phyloP scores from a whole-genome alignment of 306 rosid species.

The Glycine tomentella region DNA sequence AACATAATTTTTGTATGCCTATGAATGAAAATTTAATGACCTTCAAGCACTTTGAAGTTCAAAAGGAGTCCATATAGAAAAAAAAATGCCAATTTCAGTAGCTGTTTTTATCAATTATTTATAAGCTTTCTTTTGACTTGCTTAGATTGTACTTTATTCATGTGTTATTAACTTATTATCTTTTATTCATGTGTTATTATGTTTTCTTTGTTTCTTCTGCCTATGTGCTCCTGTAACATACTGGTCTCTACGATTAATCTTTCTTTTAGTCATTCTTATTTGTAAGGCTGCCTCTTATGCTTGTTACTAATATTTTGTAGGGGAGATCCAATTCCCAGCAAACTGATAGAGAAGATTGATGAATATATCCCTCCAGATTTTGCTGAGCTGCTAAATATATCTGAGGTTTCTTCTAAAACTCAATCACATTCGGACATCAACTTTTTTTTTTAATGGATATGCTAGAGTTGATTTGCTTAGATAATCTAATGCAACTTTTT shows the following conservation, averaged over 20 bases:
- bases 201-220: constrained; percentile 28
- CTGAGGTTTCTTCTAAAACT: constrained; percentile 67
- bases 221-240: constrained; percentile 30
- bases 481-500: constrained; percentile 21
- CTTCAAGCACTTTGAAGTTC: constrained; percentile 26
- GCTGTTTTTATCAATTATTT: constrained; percentile 29
- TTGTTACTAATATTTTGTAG: constrained; percentile 58
- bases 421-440: constrained; percentile 32
- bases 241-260: constrained; percentile 32
- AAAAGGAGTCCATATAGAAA: not conserved
- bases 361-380: constrained; percentile 83
- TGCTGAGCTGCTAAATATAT: constrained; percentile 55
- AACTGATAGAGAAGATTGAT: constrained; percentile 74
- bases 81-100: constrained; percentile 17
- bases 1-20: constrained; percentile 15
- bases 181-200: constrained; percentile 30
- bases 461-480: constrained; percentile 17
- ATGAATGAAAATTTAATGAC: constrained; percentile 19
- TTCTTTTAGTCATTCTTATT: constrained; percentile 28
- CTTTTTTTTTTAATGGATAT: not conserved
- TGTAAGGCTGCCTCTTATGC: constrained; percentile 41
- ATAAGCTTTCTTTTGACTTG: constrained; percentile 28
- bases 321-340: constrained; percentile 84
- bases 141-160: constrained; percentile 23
- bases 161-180: constrained; percentile 38